These are phyloP conservation scores for Tricholomella constricta DNA, from an alignment of 768 basidiomycete genomes.

Conservation along the genomic window DNA sequence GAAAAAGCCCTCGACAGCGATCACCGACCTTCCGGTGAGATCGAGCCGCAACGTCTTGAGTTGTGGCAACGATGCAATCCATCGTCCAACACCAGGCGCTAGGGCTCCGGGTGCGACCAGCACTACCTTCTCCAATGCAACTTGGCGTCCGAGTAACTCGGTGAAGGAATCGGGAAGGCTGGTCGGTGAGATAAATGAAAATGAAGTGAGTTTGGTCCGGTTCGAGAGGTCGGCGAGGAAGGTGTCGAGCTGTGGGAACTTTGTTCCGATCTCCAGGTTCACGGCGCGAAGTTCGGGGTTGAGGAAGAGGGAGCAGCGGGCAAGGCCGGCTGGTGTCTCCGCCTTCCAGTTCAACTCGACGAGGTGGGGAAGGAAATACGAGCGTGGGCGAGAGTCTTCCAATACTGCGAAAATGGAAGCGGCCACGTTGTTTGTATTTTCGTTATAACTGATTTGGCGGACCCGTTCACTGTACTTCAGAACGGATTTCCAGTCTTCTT, in stretches of 20 bases:
- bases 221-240: constrained; percentile 68
- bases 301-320: constrained; percentile 66
- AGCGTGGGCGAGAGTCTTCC: constrained; percentile 61
- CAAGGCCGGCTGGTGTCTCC: constrained; percentile 65
- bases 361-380: constrained; percentile 70
- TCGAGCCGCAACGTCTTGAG: constrained; percentile 71
- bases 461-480: constrained; percentile 70
- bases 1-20: constrained; percentile 82
- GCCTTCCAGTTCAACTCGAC: constrained; percentile 72
- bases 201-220: constrained; percentile 62
- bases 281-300: constrained; percentile 61
- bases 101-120: constrained; percentile 78
- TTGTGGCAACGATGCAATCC: constrained; percentile 64
- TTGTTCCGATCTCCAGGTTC: constrained; percentile 62
- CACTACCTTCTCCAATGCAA: constrained; percentile 58
- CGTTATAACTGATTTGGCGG: constrained; percentile 68
- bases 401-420: constrained; percentile 68
- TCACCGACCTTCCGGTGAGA: constrained; percentile 64
- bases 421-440: constrained; percentile 62
- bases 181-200: constrained; percentile 71
- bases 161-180: constrained; percentile 73
- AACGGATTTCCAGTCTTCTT: constrained; percentile 69
- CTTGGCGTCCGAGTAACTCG: constrained; percentile 61
- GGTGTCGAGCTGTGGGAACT: constrained; percentile 56
- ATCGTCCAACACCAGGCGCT: constrained; percentile 68